Base-by-base conservation (phyloP, 2,329 filamentous ascomycete species). In the Hirsutella rhossiliensis region DNA sequence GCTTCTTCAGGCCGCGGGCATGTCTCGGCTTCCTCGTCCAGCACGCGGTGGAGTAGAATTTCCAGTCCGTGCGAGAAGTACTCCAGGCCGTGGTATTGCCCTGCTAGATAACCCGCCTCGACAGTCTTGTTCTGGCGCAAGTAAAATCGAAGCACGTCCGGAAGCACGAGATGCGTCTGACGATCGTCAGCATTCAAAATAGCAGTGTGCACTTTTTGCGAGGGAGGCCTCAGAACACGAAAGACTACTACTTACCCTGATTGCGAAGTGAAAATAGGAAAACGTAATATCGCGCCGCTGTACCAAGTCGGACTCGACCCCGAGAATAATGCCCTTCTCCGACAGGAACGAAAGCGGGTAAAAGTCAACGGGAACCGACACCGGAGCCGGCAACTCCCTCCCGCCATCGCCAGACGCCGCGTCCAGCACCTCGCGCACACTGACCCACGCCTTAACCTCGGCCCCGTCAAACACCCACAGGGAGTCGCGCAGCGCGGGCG, bases 21-120 rank as follows among this genome's bases (percentile, higher is more conserved):
- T 1, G 75, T 70, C 47, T 97, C 92, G 2, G 94, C 90, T 61
- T 96, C 92, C 51, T 95, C 87, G 55, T 98, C 92, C 2, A 98
- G 72, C 5, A 97, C 88, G 50, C 92, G 83, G 59, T 98, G 92
- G 12, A 98, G 72, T 18, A 98, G 72, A 38, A 98, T 79, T 61
- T 98, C 92, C 27, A 98, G 73, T 0, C 86, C 90, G 58, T 98
- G 92, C 0, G 89, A 76, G 58, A 97, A 95, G 60, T 98, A 98
- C 42, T 86, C 83, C 4, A 98, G 72, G 46, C 86, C 74, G 54
- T 89, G 81, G 58, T 95, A 97, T 53, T 89, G 83, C 53, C 86
- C 82, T 8, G 87, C 87, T 13, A 97, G 69, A 46, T 82, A 80
- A 38, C 94, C 74, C 0, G 92, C 92, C 38, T 87, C 84, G 2